These are phyloP conservation scores for Eragrostis curvula DNA, from an alignment of 176 grass and related monocot genomes.

Conservation along the genomic window DNA sequence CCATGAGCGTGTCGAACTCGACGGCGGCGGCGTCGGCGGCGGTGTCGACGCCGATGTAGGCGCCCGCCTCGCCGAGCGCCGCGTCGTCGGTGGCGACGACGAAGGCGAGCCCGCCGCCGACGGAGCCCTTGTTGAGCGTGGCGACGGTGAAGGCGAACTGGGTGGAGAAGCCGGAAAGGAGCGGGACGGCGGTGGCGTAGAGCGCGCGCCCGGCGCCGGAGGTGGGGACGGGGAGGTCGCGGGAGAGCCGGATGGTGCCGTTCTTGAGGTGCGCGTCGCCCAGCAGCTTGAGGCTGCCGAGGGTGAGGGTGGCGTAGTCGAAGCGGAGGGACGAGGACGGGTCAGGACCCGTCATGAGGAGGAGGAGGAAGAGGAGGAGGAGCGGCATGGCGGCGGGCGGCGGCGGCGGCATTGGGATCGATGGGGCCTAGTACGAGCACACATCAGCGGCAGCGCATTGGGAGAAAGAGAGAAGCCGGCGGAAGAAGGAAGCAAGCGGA, in stretches of 20 bases:
- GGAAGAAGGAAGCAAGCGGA: constrained; percentile 3
- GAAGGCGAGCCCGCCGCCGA: constrained; percentile 88
- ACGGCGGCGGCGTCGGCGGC: constrained; percentile 63
- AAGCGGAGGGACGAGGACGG: constrained; percentile 53
- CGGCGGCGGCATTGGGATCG: constrained; percentile 21
- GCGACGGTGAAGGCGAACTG: constrained; percentile 83
- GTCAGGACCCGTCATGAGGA: not conserved
- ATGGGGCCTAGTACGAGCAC: not conserved
- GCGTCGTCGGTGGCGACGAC: constrained; percentile 54
- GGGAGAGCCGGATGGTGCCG: constrained; percentile 73
- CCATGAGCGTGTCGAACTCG: constrained; percentile 93
- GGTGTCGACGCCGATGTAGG: constrained; percentile 55
- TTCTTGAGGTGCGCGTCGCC: constrained; percentile 98
- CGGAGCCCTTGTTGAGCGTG: constrained; percentile 69
- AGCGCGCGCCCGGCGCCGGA: constrained; percentile 77
- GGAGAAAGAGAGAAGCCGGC: not conserved
- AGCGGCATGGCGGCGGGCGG: not conserved
- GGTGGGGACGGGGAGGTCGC: constrained; percentile 78
- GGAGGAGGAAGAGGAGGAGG: not conserved
- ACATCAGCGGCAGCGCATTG: constrained; percentile 31
- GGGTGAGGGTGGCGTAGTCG: constrained; percentile 78
- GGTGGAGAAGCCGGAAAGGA: constrained; percentile 74
- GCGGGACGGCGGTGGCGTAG: constrained; percentile 53
- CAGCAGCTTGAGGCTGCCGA: constrained; percentile 66
- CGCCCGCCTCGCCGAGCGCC: constrained; percentile 61